phyloP scores from a whole-genome alignment of 164 flowering plant species.

The Kalanchoe fedtschenkoi region DNA sequence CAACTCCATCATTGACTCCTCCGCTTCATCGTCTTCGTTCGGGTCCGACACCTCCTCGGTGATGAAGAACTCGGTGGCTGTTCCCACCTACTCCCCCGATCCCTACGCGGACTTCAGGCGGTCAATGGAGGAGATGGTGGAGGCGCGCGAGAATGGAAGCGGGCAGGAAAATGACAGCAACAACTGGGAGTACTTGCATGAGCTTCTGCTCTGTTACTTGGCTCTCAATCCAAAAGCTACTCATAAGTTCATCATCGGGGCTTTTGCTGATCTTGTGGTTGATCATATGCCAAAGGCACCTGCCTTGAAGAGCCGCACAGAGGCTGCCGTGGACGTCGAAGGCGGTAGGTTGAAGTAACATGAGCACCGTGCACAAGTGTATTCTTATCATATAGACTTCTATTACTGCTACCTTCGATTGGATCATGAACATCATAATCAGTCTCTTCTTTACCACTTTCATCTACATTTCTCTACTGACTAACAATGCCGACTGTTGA shows the following conservation, averaged over 20 bases:
- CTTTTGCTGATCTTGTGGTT: conserved; percentile 49
- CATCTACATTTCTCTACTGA: too few relatives aligned
- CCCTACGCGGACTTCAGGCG: conserved; percentile 66
- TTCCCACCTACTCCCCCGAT: conserved; percentile 53
- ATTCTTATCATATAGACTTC: background rate
- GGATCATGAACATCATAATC: too few relatives aligned
- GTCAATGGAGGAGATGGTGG: conserved; percentile 97
- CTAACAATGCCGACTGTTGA: too few relatives aligned
- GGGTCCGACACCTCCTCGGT: conserved; percentile 10
- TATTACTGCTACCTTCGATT: too few relatives aligned
- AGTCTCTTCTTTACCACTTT: too few relatives aligned
- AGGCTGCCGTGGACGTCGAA: background rate
- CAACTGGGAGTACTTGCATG: conserved; percentile 48
- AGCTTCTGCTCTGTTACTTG: conserved; percentile 46
- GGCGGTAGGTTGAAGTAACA: background rate
- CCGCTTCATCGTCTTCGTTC: conserved; percentile 8
- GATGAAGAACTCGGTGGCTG: conserved; percentile 23
- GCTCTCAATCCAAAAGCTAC: conserved; percentile 39
- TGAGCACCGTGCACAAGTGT: background rate
- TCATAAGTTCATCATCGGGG: conserved; percentile 46
- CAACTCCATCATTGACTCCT: conserved; percentile 50
- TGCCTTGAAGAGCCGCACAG: background rate
- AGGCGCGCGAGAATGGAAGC: conserved; percentile 17
- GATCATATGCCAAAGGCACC: conserved; percentile 22
- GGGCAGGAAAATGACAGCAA: conserved; percentile 16